Conservation (phyloP, 2,329 filamentous ascomycete genomes). For the Nemania diffusa region DNA sequence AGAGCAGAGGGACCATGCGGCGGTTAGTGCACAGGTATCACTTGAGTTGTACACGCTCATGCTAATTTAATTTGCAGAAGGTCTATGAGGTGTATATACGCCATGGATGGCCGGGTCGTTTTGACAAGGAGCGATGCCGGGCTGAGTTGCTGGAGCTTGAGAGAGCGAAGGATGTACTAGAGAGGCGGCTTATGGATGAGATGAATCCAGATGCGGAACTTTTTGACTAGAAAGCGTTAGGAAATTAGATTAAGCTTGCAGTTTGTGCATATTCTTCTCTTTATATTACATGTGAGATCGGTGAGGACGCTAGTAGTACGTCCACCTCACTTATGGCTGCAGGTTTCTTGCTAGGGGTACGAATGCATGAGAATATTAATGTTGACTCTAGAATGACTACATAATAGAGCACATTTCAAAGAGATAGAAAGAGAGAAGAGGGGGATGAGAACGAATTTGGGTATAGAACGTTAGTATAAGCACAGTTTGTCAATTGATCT, state of each 20-base stretch:
- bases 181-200: slow-evolving; percentile 13
- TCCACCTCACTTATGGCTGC: no score
- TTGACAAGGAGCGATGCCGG: neutral
- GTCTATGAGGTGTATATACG: slow-evolving; percentile 9
- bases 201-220: slow-evolving; percentile 6
- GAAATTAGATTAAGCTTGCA: neutral
- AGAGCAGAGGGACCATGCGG: neutral
- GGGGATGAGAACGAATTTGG: no score
- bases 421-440: no score
- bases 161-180: neutral
- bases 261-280: no score
- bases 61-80: neutral
- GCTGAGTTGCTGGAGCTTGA: slow-evolving; percentile 10
- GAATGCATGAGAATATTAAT: no score
- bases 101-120: slow-evolving; percentile 9
- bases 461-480: no score
- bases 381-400: no score
- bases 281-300: no score
- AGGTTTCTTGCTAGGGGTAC: no score
- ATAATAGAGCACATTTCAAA: no score
- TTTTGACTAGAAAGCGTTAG: slow-evolving; percentile 2
- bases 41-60: neutral
- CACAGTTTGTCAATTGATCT: no score
- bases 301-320: no score
- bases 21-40: neutral